Percentiles rank a stretch among this genome's conserved stretches.
phyloP scores from a whole-genome alignment of 2,329 filamentous ascomycete species.

The Diplodia corticola region DNA sequence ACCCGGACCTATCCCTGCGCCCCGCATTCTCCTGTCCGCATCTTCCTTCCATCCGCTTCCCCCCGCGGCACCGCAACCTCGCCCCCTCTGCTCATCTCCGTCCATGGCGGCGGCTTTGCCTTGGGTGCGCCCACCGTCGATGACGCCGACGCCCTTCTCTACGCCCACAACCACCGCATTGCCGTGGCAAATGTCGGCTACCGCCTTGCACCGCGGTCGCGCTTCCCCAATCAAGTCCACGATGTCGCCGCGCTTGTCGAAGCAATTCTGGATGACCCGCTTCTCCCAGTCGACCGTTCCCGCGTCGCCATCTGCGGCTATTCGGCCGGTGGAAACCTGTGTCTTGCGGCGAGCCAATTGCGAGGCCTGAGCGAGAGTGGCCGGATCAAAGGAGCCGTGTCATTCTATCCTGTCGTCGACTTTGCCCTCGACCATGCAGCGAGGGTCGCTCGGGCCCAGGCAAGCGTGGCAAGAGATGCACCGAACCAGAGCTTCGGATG shows the following conservation, averaged over 20 bases:
- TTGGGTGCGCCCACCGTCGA: constrained; percentile 48
- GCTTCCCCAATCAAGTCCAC: constrained; percentile 49
- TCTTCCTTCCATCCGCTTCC: constrained; percentile 15
- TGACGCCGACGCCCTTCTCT: constrained; percentile 50
- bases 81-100: constrained; percentile 48
- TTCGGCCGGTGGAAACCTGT: constrained; percentile 55
- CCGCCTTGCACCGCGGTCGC: constrained; percentile 46
- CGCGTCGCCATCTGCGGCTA: constrained; percentile 51
- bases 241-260: constrained; percentile 50
- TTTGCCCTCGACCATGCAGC: constrained; percentile 7
- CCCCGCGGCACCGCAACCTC: background rate
- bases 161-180: constrained; percentile 43
- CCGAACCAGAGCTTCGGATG: constrained; percentile 14
- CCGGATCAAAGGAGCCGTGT: constrained; percentile 41
- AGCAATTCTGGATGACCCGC: constrained; percentile 46
- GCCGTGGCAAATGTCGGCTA: constrained; percentile 54
- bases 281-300: constrained; percentile 49
- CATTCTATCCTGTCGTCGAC: constrained; percentile 46
- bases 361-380: constrained; percentile 35
- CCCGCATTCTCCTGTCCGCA: constrained; percentile 1
- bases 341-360: constrained; percentile 46
- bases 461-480: constrained; percentile 20
- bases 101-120: constrained; percentile 56
- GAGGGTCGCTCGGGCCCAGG: constrained; percentile 22
- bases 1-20: constrained; percentile 11